Conservation (phyloP, 2,329 filamentous ascomycete species). For the Fusarium caatingaense region DNA sequence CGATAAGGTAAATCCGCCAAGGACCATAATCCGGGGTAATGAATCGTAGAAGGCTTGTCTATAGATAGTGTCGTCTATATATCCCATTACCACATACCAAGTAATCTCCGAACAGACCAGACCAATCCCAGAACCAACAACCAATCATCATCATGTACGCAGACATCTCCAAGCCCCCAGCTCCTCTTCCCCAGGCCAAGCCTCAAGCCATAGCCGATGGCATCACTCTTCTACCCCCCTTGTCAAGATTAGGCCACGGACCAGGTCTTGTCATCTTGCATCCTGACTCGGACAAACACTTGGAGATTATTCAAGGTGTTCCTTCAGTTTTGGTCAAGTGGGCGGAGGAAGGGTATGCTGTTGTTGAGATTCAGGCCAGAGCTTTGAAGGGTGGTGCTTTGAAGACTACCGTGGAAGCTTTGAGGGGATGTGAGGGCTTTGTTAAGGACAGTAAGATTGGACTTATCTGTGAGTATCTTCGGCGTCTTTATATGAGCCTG, state of each 20-base stretch:
- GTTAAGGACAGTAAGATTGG: slow-evolving; percentile 54
- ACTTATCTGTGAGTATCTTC: slow-evolving; percentile 48
- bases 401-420: slow-evolving; percentile 32
- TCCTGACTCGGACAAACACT: slow-evolving; percentile 5
- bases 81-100: not conserved
- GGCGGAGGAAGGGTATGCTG: slow-evolving; percentile 76
- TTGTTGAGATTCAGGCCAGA: slow-evolving; percentile 62
- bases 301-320: slow-evolving; percentile 47
- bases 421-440: slow-evolving; percentile 45
- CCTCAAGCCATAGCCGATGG: slow-evolving; percentile 28
- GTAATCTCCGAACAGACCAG: not conserved
- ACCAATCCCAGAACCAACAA: not conserved
- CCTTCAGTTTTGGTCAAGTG: slow-evolving; percentile 72
- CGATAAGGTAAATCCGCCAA: not conserved
- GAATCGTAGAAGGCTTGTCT: not conserved
- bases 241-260: slow-evolving; percentile 52
- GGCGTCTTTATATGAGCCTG: fast-evolving
- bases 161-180: slow-evolving; percentile 45
- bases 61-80: not conserved
- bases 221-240: slow-evolving; percentile 47
- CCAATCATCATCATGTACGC: slow-evolving; percentile 38
- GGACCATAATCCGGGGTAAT: not conserved
- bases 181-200: slow-evolving; percentile 41
- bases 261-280: slow-evolving; percentile 52
- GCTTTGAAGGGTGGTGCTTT: slow-evolving; percentile 26